Conservation (phyloP, 2,329 filamentous ascomycete genomes). For the Aspergillus quadrilineatus region DNA sequence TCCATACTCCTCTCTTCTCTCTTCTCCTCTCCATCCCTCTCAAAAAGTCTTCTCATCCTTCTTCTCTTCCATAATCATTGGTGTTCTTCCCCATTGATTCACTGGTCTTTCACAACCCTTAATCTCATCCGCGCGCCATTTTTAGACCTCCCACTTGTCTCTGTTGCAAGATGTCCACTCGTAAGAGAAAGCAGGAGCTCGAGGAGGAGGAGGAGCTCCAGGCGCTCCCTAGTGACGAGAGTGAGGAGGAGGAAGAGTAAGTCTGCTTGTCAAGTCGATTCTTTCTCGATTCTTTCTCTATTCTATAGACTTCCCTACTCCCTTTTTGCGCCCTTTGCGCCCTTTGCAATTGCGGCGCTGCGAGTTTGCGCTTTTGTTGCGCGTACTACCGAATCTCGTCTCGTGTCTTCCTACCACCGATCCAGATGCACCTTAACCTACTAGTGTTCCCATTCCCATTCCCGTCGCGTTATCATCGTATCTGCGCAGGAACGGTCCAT, state of each 20-base stretch:
- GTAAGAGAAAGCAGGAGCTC: conserved; percentile 52
- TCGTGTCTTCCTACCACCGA: not conserved
- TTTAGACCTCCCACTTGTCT: not conserved
- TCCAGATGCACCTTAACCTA: not conserved
- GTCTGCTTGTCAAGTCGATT: conserved; percentile 10
- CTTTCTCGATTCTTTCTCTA: not conserved
- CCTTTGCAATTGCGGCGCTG: not conserved
- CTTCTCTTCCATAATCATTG: not conserved
- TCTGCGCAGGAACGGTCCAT: not conserved
- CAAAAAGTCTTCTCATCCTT: conserved; percentile 29
- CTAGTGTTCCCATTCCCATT: not conserved
- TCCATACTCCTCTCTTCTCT: conserved; percentile 35
- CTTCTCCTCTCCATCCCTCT: conserved; percentile 39
- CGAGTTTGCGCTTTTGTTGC: not conserved
- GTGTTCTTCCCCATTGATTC: not conserved
- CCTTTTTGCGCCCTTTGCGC: not conserved
- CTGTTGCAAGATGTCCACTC: conserved; percentile 43
- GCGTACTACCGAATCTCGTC: no score
- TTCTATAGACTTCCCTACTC: not conserved
- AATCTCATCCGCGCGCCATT: conserved; percentile 2
- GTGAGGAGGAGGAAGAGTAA: conserved; percentile 53
- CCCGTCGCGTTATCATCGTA: conserved; percentile 5
- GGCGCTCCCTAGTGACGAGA: conserved; percentile 50
- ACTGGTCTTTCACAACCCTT: conserved; percentile 5
- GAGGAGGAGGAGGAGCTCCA: conserved; percentile 50